phyloP scores from a whole-genome alignment of 106 monocot species.

The Iris macrosiphon region DNA sequence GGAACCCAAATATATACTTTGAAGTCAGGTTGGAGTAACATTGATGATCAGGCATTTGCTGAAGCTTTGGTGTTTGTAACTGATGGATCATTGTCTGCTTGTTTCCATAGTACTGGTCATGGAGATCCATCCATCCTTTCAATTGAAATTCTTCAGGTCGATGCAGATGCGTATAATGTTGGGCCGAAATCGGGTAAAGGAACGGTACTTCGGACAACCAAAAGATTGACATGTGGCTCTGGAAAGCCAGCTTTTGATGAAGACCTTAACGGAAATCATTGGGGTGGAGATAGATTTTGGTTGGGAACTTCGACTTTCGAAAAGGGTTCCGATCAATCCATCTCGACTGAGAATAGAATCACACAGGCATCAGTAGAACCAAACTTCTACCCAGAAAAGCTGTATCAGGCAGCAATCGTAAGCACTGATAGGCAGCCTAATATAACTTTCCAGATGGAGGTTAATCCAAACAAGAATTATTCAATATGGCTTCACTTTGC shows the following conservation, averaged over 20 bases:
- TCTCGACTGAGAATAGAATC: constrained; percentile 71
- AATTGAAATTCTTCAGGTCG: constrained; percentile 82
- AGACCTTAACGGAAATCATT: constrained; percentile 68
- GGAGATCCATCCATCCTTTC: constrained; percentile 93
- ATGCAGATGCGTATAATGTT: constrained; percentile 57
- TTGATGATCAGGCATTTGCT: constrained; percentile 73
- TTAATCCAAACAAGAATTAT: constrained; percentile 75
- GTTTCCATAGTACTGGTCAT: constrained; percentile 94
- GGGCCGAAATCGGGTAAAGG: constrained; percentile 40
- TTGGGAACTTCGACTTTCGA: constrained; percentile 39
- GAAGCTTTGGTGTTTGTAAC: constrained; percentile 66
- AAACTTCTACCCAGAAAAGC: constrained; percentile 68
- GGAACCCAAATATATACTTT: constrained; percentile 89
- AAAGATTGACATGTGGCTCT: constrained; percentile 70
- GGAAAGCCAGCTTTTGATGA: constrained; percentile 82
- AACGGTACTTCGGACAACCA: constrained; percentile 60
- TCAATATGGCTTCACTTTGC: constrained; percentile 98
- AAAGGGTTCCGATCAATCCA: constrained; percentile 46
- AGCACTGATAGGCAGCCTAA: constrained; percentile 65
- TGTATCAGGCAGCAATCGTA: constrained; percentile 86
- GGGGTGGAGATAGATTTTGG: constrained; percentile 99
- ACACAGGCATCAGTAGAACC: constrained; percentile 45
- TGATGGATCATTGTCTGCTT: constrained; percentile 42
- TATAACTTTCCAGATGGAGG: constrained; percentile 65
- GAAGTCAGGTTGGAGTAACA: constrained; percentile 69